A percentile compares a stretch with the other conserved stretches of the same genome.
Evolutionary conservation across 1,284 basidiomycete species (phyloP).

Genomic region (Gomphus bonarii): DNA sequence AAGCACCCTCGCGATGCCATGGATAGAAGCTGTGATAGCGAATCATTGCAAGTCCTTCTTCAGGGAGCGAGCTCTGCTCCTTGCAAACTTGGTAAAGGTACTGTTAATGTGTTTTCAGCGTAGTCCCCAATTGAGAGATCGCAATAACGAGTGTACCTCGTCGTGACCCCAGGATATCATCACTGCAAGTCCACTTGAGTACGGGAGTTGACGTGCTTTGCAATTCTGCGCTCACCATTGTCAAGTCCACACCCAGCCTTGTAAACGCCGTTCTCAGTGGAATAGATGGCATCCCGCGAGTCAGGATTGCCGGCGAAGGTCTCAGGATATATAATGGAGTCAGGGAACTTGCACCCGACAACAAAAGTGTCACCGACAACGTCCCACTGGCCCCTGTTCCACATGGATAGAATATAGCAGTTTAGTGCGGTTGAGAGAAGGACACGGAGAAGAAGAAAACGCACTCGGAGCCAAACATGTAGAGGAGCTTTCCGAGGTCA

Average conservation of each 20-base stretch:
- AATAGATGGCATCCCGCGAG: conserved; percentile 56
- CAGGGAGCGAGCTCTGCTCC: conserved; percentile 70
- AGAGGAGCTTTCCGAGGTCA: conserved; percentile 79
- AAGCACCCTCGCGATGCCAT: conserved; percentile 85
- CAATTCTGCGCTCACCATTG: conserved; percentile 29
- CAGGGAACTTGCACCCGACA: conserved; percentile 78
- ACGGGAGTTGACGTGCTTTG: too few species aligned
- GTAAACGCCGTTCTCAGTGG: conserved; percentile 80
- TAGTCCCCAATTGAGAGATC: conserved; percentile 8
- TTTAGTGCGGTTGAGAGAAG: too few species aligned
- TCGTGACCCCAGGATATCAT: conserved; percentile 91
- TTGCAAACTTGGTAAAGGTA: conserved; percentile 72
- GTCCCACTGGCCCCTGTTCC: conserved; percentile 73
- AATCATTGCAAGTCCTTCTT: conserved; percentile 83
- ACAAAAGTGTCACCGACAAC: conserved; percentile 87
- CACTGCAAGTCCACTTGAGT: conserved; percentile 26
- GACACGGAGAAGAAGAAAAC: conserved; percentile 9
- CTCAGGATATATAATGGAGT: conserved; percentile 81
- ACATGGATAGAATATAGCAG: background rate
- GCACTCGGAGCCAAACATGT: conserved; percentile 66
- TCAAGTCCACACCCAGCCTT: conserved; percentile 77
- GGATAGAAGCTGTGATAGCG: conserved; percentile 93
- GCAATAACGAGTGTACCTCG: conserved; percentile 40
- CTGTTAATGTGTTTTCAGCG: conserved; percentile 24
- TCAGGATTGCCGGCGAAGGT: conserved; percentile 79